Base-by-base conservation (phyloP, 179 eudicot species). In the Vitellaria paradoxa region DNA sequence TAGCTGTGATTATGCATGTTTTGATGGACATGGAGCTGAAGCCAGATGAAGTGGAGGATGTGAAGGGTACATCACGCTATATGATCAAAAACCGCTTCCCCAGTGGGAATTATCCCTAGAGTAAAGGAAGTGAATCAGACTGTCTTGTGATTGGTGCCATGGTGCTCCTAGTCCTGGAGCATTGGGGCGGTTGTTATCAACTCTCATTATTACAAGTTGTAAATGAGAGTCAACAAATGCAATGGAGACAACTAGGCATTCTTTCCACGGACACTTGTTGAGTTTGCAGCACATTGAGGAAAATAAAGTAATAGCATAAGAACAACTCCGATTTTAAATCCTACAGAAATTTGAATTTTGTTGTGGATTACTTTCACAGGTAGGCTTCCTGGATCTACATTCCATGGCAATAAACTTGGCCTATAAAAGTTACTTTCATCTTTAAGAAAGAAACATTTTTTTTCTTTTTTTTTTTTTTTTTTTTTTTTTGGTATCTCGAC, bases 81-180 rank as follows among this genome's bases (percentile, higher is more conserved):
- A 88, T 93, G 97, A 89, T 92, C n/a, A 83, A 52, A 65, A 86
- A 90, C 24, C 87, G 92, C 7, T 91, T 90, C 70, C 87, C 89
- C 11, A 81, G 92, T 80, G 92, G 98, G 20, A 94, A 94, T 68
- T 94, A 92, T 76, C 97, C 97, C 78, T 82, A 91, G 30, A 87
- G 92, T 82, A 89, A 92, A 81, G 97, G 84, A 66, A 91, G 86
- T 47, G 88, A 87, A 77, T 77, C 88, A 24, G 98, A 92, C 70
- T 79, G 80, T 78, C 93, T 92, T 66, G 95, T 93, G 55, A 92
- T 73, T 93, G 97, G 95, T 90, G 93, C 79, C 97, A 89, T 79
- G 97, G 98, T 64, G 92, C 97, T n/a, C n/a, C n/a, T n/a, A n/a
- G n/a, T 71, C 88, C 97, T 70, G 97, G 95, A 26, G 23, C 15